These are phyloP conservation scores for Trametes elegans DNA, from an alignment of 768 basidiomycete species.

Conservation along the genomic window DNA sequence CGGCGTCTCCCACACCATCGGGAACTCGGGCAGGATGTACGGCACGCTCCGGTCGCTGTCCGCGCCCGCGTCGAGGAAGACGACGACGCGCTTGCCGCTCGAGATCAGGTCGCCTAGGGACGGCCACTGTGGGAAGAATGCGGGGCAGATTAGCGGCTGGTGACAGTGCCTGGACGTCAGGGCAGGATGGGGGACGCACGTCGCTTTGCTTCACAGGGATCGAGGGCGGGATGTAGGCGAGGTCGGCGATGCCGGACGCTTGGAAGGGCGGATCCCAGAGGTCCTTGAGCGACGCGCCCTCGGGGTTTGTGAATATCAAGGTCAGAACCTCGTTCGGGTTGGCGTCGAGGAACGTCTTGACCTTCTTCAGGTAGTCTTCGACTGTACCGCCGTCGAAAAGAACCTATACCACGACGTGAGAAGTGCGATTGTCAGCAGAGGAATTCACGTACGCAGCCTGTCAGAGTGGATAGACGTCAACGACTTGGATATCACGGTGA, in stretches of 20 bases:
- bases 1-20: slow-evolving; percentile 61
- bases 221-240: slow-evolving; percentile 50
- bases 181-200: slow-evolving; percentile 4
- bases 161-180: background rate
- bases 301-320: slow-evolving; percentile 66
- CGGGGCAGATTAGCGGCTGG: background rate
- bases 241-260: slow-evolving; percentile 39
- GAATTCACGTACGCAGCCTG: slow-evolving; percentile 22
- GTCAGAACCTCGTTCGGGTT: slow-evolving; percentile 69
- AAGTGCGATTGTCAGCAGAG: background rate
- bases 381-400: slow-evolving; percentile 55
- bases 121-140: slow-evolving; percentile 50
- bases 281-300: slow-evolving; percentile 45
- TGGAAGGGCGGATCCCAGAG: slow-evolving; percentile 56
- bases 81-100: slow-evolving; percentile 54
- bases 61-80: slow-evolving; percentile 58
- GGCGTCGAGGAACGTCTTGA: slow-evolving; percentile 51
- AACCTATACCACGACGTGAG: slow-evolving; percentile 10
- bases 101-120: slow-evolving; percentile 63
- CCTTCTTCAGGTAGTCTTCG: slow-evolving; percentile 35
- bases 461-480: background rate
- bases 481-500: slow-evolving; percentile 3
- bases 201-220: slow-evolving; percentile 26
- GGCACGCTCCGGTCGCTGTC: slow-evolving; percentile 33
- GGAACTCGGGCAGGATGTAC: slow-evolving; percentile 57